Percentiles rank a stretch among this genome's conserved stretches.
phyloP scores from a whole-genome alignment of 1,284 basidiomycete species.

The Ustilago sp. region DNA sequence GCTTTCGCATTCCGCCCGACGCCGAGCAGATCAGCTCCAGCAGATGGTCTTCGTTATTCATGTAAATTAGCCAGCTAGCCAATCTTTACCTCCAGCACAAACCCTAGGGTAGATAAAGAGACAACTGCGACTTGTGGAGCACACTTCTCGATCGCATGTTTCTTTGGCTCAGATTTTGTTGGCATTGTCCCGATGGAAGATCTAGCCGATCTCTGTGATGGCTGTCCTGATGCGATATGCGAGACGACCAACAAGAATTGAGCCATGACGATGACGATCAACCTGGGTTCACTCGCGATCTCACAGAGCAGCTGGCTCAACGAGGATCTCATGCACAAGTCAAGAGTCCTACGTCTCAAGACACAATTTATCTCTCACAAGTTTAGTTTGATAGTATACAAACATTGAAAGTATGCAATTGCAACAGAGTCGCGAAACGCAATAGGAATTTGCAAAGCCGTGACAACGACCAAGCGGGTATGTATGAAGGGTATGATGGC shows the following conservation, averaged over 20 bases:
- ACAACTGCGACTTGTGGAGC: neutral
- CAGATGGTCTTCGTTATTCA: constrained; percentile 2
- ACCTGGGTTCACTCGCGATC: too few species aligned
- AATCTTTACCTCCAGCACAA: constrained; percentile 4
- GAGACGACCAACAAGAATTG: too few species aligned
- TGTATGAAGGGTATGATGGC: neutral
- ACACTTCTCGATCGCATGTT: neutral
- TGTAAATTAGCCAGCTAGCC: constrained; percentile 44
- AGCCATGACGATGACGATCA: too few species aligned
- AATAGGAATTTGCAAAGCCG: neutral
- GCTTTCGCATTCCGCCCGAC: neutral
- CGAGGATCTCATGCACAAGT: too few species aligned
- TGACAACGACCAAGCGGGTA: neutral
- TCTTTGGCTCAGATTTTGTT: too few species aligned
- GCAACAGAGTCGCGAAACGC: neutral
- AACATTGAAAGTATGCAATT: neutral
- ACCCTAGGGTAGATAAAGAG: neutral
- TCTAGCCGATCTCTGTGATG: neutral
- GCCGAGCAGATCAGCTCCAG: constrained; percentile 5
- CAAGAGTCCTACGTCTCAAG: too few species aligned
- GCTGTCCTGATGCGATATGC: too few species aligned
- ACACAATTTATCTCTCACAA: too few species aligned
- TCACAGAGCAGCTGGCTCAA: too few species aligned
- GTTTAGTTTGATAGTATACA: neutral
- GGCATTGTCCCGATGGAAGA: neutral